Evolutionary conservation across 768 basidiomycete genomes (phyloP), one percentile per base, ranked within the genome.

Genomic region (Mycena olivaceomarginata): DNA sequence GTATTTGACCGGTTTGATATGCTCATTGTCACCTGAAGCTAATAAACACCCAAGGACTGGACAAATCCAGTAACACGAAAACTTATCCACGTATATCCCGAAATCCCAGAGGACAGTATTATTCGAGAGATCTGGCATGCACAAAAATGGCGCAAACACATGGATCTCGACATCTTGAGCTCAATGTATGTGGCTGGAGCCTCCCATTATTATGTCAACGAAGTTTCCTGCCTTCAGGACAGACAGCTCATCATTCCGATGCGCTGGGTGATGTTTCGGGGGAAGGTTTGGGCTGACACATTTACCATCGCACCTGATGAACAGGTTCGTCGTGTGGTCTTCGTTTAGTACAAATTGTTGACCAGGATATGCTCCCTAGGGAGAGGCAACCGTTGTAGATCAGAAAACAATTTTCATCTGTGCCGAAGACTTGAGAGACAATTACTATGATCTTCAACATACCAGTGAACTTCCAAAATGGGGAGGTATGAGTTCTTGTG

Each of bases 121-220:
- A 60, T 70, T 18, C 68, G 57, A 9, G 68, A 70, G 18, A 60
- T 70, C 57, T 70, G 68, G 68, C 48, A 51, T 16, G 48, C 48
- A 51, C 48, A 51, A 51, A 51, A 51, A 18, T 51, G 48, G 48
- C 48, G 57, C n/a, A 63, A 63, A 20, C 41, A 63, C 20, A 63
- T 63, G 62, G 62, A 63, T n/a, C 62, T 63, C 10, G 62, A 63
- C 20, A 41, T 63, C 8, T n/a, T 63, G 10, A 63, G 62, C 40
- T 40, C 62, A 40, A 63, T 63, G 62, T 63, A 63, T 13, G 39
- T 12, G 5, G 62, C 62, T n/a, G 62, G 62, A 1, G 12, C 39
- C 5, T 31, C 39, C 20, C 62, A 63, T n/a, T 63, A 63, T n/a
- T 63, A 63, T n/a, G 62, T 63, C 7, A 51, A 51, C 18, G 48